Conservation (phyloP, 176 grass and related monocot species). For the Pontederia paniculata region DNA sequence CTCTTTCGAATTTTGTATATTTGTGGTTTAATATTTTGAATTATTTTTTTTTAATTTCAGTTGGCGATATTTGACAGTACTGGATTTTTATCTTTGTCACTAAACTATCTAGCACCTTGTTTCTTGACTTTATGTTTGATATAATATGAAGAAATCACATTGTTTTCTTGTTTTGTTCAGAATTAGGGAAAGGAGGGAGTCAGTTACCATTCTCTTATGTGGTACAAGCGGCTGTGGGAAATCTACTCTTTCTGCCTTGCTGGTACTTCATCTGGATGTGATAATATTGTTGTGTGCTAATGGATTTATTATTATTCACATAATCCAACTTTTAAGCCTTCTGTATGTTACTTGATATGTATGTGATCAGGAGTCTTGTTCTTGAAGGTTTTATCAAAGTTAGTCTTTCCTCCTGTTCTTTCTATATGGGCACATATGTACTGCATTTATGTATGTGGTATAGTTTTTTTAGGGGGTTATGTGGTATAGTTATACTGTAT, state of each 20-base stretch:
- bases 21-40: too few species aligned
- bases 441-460: too few species aligned
- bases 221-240: conserved; percentile 96
- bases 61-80: neutral
- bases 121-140: conserved; percentile 1
- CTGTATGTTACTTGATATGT: neutral
- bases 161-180: conserved; percentile 22
- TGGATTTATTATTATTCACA: neutral
- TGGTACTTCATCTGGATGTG: conserved; percentile 31
- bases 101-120: too few species aligned
- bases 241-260: conserved; percentile 80
- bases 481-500: too few species aligned
- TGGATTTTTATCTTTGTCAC: neutral
- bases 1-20: too few species aligned
- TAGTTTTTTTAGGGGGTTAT: too few species aligned
- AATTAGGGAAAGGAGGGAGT: conserved; percentile 79
- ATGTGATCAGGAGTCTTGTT: too few species aligned
- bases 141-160: conserved; percentile 1
- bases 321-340: neutral
- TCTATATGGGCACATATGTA: too few species aligned
- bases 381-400: neutral
- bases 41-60: too few species aligned
- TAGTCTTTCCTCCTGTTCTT: neutral
- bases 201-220: conserved; percentile 77
- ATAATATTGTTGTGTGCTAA: conserved; percentile 6